Evolutionary conservation across 768 basidiomycete genomes (phyloP).

Genomic region (Pulveroboletus sp.): DNA sequence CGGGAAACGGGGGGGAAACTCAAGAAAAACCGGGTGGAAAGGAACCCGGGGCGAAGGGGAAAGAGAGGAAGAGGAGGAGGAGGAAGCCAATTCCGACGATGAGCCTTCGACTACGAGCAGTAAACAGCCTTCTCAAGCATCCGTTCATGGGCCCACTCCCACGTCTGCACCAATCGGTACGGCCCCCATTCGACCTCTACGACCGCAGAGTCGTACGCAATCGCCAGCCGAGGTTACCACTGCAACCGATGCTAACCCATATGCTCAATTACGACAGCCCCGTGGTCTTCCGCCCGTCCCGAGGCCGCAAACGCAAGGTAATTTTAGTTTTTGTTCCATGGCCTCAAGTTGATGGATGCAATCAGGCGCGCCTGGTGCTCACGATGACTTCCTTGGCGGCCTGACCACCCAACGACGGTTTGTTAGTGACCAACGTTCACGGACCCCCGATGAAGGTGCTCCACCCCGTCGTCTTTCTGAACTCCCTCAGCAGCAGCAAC

Average conservation of each 20-base stretch:
- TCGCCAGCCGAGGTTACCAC: slow-evolving; percentile 28
- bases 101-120: slow-evolving; percentile 33
- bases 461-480: slow-evolving; percentile 54
- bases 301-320: slow-evolving; percentile 40
- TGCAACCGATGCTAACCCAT: slow-evolving; percentile 33
- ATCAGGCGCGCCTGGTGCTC: slow-evolving; percentile 32
- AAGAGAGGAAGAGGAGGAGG: slow-evolving; percentile 74
- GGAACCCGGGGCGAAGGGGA: too few species aligned
- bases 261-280: slow-evolving; percentile 50
- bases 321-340: slow-evolving; percentile 19
- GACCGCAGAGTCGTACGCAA: slow-evolving; percentile 28
- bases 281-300: slow-evolving; percentile 67
- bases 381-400: slow-evolving; percentile 40
- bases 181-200: slow-evolving; percentile 25
- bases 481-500: slow-evolving; percentile 35
- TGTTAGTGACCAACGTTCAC: slow-evolving; percentile 50
- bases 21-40: too few species aligned
- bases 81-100: slow-evolving; percentile 59
- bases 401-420: slow-evolving; percentile 42
- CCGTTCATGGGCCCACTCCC: slow-evolving; percentile 15
- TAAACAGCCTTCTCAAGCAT: slow-evolving; percentile 30
- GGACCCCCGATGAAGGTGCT: slow-evolving; percentile 54
- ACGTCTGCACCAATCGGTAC: slow-evolving; percentile 15
- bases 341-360: slow-evolving; percentile 3
- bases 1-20: too few species aligned